Conservation (phyloP, 768 basidiomycete genomes). For the Xerocomellus chrysenteron region DNA sequence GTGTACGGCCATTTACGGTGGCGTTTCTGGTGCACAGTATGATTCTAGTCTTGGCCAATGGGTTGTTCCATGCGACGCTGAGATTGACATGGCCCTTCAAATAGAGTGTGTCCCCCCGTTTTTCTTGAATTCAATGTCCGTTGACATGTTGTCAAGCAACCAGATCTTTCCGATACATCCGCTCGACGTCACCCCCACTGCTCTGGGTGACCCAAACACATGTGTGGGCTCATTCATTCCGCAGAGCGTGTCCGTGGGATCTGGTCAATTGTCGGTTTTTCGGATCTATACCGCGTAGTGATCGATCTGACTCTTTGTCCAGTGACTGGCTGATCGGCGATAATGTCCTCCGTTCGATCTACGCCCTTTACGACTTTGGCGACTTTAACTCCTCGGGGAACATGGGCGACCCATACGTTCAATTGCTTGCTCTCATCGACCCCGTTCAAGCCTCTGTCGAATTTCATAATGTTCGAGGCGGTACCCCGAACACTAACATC, state of each 20-base stretch:
- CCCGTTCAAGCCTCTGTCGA: constrained; percentile 68
- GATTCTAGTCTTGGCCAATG: constrained; percentile 56
- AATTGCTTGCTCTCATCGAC: constrained; percentile 66
- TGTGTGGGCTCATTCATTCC: constrained; percentile 82
- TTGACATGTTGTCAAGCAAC: constrained; percentile 46
- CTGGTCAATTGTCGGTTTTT: constrained; percentile 62
- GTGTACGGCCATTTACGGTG: constrained; percentile 67
- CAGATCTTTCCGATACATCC: constrained; percentile 78
- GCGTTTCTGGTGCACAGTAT: constrained; percentile 61
- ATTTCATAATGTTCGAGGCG: constrained; percentile 69
- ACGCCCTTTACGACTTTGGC: constrained; percentile 83
- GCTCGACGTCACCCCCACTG: constrained; percentile 62
- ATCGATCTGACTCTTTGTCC: constrained; percentile 8
- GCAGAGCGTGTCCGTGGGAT: constrained; percentile 52
- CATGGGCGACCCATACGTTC: constrained; percentile 78
- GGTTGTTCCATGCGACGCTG: constrained; percentile 69
- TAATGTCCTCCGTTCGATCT: constrained; percentile 79
- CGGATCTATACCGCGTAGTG: not conserved
- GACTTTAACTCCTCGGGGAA: constrained; percentile 63
- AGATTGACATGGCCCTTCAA: constrained; percentile 79
- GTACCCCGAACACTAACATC: constrained; percentile 61
- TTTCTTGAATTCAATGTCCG: constrained; percentile 1
- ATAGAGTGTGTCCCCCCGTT: constrained; percentile 54
- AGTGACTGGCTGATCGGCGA: constrained; percentile 86
- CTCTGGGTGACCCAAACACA: constrained; percentile 41